Percentiles rank a stretch among this genome's conserved stretches.
Evolutionary conservation across 345 rosid genomes (phyloP).

Genomic region (Barbarea vulgaris): DNA sequence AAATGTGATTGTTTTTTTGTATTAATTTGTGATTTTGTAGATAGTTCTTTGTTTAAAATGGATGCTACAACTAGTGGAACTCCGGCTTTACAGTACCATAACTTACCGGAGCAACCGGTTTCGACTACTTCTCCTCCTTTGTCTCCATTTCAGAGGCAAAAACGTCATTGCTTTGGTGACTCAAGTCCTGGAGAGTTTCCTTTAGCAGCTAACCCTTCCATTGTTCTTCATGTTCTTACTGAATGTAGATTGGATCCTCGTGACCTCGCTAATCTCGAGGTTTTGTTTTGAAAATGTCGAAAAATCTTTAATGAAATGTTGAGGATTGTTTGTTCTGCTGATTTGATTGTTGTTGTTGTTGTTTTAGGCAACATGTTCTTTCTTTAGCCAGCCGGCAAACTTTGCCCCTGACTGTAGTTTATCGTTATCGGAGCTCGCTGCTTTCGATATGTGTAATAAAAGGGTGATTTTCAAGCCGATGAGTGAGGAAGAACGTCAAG

Average conservation of each 20-base stretch:
- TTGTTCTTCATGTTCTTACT: conserved; percentile 91
- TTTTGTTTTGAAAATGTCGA: conserved; percentile 24
- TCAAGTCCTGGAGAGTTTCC: conserved; percentile 97
- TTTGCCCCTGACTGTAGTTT: conserved; percentile 74
- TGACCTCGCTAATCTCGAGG: conserved; percentile 98
- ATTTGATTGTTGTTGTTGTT: conserved; percentile 28
- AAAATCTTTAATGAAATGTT: conserved; percentile 18
- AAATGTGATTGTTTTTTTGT: conserved; percentile 35
- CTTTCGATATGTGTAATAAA: conserved; percentile 92
- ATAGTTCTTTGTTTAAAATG: conserved; percentile 59
- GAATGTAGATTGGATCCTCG: conserved; percentile 83
- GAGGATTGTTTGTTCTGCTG: conserved; percentile 55
- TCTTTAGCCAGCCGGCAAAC: conserved; percentile 98
- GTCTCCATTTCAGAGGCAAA: conserved; percentile 62
- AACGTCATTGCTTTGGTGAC: conserved; percentile 81
- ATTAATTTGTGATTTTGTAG: conserved; percentile 59
- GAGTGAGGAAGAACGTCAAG: conserved; percentile 66
- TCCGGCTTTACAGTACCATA: conserved; percentile 62
- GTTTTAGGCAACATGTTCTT: conserved; percentile 89
- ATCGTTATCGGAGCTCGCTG: conserved; percentile 89
- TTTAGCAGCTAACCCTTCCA: conserved; percentile 89
- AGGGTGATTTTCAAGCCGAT: conserved; percentile 88
- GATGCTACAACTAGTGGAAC: conserved; percentile 85
- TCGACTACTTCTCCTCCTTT: conserved; percentile 57
- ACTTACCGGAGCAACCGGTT: conserved; percentile 73